These are phyloP conservation scores for Geotrichum citri-aurantii DNA, from an alignment of 1,139 yeast genomes.

Conservation along the genomic window DNA sequence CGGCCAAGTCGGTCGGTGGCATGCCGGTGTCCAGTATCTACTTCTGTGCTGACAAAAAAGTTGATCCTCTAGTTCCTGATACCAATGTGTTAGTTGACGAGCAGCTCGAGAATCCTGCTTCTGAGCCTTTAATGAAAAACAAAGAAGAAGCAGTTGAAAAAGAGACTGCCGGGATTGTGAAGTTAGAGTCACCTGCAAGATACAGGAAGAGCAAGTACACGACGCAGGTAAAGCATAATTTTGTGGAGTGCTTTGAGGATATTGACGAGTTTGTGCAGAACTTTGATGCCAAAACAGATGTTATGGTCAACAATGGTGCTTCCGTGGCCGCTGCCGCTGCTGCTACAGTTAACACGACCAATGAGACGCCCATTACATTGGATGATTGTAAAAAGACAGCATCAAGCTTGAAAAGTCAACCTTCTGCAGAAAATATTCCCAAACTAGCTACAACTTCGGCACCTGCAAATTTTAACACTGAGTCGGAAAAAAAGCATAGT, in stretches of 20 bases:
- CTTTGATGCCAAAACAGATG: constrained; percentile 13
- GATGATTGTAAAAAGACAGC: neutral
- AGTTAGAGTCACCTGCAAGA: neutral
- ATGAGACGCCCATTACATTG: neutral
- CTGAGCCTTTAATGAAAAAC: neutral
- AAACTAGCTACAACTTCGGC: neutral
- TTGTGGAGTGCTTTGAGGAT: constrained; percentile 16
- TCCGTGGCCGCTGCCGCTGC: constrained; percentile 11
- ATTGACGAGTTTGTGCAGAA: constrained; percentile 17
- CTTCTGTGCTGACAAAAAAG: constrained; percentile 4
- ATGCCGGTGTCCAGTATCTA: constrained; percentile 17
- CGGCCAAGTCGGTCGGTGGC: constrained; percentile 13
- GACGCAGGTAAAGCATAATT: constrained; percentile 12
- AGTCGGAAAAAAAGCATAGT: neutral
- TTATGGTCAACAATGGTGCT: constrained; percentile 6
- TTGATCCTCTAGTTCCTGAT: neutral
- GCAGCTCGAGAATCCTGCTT: neutral
- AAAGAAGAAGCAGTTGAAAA: neutral
- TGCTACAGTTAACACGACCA: neutral
- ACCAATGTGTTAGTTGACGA: neutral
- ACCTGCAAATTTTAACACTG: neutral
- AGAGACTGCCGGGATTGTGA: neutral
- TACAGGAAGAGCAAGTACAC: constrained; percentile 15
- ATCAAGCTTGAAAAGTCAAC: constrained; percentile 2
- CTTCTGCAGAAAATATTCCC: constrained; percentile 1